Base-by-base conservation (phyloP, 1,139 yeast genomes). In the Yamadazyma diddensiae region DNA sequence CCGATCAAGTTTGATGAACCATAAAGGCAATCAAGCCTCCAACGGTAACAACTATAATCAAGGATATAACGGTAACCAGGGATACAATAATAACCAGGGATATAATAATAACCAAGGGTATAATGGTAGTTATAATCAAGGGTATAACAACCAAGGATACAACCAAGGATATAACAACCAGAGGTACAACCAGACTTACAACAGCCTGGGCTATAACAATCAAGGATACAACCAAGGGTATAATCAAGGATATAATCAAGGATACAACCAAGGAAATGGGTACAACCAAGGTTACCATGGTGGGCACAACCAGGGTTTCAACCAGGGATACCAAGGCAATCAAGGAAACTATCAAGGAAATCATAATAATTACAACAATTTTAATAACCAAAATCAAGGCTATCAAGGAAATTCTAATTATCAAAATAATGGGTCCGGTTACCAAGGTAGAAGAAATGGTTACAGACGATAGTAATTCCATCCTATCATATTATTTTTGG, bases 371-470 rank as follows among this genome's bases (percentile, higher is more conserved):
- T 33, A 31, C 34, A 33, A 43, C 21, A 30, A 39, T 10, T 33
- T 35, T 11, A 34, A 45, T 28, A 38, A 37, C n/a, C 32, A 38
- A 12, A n/a, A n/a, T n/a, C n/a, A n/a, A n/a, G n/a, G n/a, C n/a
- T 26, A 44, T 24, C 36, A 43, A 31, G 35, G 39, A n/a, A n/a
- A n/a, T n/a, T n/a, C n/a, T n/a, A n/a, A n/a, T n/a, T n/a, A n/a
- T n/a, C n/a, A n/a, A n/a, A n/a, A n/a, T n/a, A n/a, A n/a, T n/a
- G n/a, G n/a, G n/a, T n/a, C n/a, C n/a, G n/a, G n/a, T n/a, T n/a
- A n/a, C n/a, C n/a, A n/a, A n/a, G n/a, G 32, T 26, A 41, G 29
- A 24, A 36, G 41, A 30, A 52, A 53, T 36, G 53, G 55, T 6
- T 52, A 51, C 38, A 47, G 52, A 31, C 33, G 43, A 31, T 46